Conservation (phyloP, 139 green algal genomes). For the Ostreobium quekettii region DNA sequence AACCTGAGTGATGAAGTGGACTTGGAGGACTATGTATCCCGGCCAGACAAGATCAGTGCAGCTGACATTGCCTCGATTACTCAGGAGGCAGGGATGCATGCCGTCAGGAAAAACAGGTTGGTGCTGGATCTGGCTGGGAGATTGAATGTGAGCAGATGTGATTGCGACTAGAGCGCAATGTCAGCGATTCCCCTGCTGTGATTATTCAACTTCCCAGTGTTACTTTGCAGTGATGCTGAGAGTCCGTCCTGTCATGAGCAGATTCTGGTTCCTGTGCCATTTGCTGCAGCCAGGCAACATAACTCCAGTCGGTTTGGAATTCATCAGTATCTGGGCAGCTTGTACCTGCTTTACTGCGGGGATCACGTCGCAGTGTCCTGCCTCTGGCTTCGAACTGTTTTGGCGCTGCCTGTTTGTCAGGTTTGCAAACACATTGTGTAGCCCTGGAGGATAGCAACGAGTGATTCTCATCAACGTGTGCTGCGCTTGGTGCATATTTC, state of each 20-base stretch:
- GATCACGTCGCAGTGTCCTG: background rate
- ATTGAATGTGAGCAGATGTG: background rate
- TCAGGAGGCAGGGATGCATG: conserved; percentile 88
- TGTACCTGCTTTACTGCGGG: background rate
- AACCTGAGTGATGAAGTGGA: conserved; percentile 98
- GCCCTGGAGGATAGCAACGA: background rate
- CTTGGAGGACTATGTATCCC: conserved; percentile 94
- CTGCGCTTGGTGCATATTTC: too few species aligned
- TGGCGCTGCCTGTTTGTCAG: too few species aligned
- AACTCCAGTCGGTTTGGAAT: background rate
- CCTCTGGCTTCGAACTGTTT: background rate
- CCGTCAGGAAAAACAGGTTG: conserved; percentile 71
- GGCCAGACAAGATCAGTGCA: conserved; percentile 96
- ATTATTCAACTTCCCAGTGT: too few species aligned
- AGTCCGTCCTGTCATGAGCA: background rate
- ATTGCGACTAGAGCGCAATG: too few species aligned
- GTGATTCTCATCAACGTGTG: background rate
- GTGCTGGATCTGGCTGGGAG: background rate
- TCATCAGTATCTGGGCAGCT: too few species aligned
- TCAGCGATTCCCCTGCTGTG: too few species aligned
- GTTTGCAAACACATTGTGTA: too few species aligned
- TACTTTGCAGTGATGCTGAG: background rate
- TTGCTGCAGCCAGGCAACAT: background rate
- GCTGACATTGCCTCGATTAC: conserved; percentile 87
- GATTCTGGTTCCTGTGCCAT: background rate